phyloP scores from a whole-genome alignment of 1,284 basidiomycete species.

The Sporisorium scitamineum region DNA sequence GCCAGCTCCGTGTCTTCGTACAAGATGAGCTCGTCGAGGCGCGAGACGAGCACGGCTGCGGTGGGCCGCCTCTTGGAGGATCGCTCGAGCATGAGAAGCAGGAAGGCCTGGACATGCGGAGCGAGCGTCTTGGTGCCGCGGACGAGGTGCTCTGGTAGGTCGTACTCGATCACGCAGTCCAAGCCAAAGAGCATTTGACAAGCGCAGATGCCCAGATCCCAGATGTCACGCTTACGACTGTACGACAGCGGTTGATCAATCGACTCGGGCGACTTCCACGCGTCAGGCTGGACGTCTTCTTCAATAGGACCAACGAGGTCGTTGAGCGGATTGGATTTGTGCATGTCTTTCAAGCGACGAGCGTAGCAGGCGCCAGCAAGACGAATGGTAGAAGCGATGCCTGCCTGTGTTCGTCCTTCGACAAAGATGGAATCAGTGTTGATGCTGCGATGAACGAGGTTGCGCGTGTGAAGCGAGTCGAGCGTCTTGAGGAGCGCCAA shows the following conservation, averaged over 20 bases:
- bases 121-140: conserved; percentile 23
- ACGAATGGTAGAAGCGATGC: conserved; percentile 17
- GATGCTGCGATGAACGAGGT: conserved; percentile 62
- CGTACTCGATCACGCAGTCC: conserved; percentile 42
- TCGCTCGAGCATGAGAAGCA: conserved; percentile 56
- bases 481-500: conserved; percentile 56
- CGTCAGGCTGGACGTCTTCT: conserved; percentile 35
- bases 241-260: conserved; percentile 57
- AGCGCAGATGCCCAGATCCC: conserved; percentile 63
- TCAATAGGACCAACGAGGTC: conserved; percentile 24
- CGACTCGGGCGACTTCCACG: conserved; percentile 64
- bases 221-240: conserved; percentile 64
- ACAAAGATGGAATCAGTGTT: conserved; percentile 42
- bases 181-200: conserved; percentile 67
- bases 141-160: conserved; percentile 52
- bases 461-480: conserved; percentile 55
- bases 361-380: conserved; percentile 52
- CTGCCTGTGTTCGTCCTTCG: conserved; percentile 24
- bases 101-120: conserved; percentile 43
- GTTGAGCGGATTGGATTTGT: conserved; percentile 61
- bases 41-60: conserved; percentile 39
- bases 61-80: conserved; percentile 56
- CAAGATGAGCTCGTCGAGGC: conserved; percentile 59
- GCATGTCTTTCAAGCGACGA: conserved; percentile 59
- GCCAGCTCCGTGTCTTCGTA: conserved; percentile 54